These are phyloP conservation scores for Linum tenue DNA, from an alignment of 345 rosid genomes.

Conservation along the genomic window DNA sequence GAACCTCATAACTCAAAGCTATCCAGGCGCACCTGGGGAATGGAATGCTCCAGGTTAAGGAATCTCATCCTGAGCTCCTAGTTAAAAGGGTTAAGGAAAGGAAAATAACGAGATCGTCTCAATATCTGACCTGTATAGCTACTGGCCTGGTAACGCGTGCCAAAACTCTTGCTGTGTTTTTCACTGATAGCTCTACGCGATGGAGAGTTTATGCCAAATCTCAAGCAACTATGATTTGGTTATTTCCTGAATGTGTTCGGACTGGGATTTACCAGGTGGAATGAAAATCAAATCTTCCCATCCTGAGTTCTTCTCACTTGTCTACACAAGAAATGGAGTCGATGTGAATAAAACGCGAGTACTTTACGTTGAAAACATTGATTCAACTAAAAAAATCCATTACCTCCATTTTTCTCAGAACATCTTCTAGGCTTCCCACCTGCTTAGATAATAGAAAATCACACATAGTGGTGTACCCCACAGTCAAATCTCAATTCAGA, in stretches of 20 bases:
- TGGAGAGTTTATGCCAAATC: slow-evolving; percentile 4
- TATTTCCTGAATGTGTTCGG: slow-evolving; percentile 78
- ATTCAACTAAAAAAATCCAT: background rate
- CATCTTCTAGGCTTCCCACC: slow-evolving; percentile 96
- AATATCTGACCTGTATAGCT: slow-evolving; percentile 12
- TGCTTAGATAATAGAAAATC: slow-evolving; percentile 23
- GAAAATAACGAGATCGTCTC: slow-evolving; percentile 5
- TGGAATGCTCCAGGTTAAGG: background rate
- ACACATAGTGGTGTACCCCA: background rate
- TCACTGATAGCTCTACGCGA: slow-evolving; percentile 4
- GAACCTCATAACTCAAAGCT: slow-evolving; percentile 7
- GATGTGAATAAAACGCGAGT: background rate
- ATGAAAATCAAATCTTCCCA: slow-evolving; percentile 94
- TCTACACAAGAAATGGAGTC: slow-evolving; percentile 29
- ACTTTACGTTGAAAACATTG: background rate
- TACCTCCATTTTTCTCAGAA: slow-evolving; percentile 92
- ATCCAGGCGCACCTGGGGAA: slow-evolving; percentile 13
- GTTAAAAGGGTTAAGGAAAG: background rate
- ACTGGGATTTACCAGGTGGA: slow-evolving; percentile 87
- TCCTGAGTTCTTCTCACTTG: slow-evolving; percentile 75
- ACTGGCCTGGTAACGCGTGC: slow-evolving; percentile 1
- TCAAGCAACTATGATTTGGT: slow-evolving; percentile 23
- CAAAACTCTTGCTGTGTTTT: slow-evolving; percentile 11
- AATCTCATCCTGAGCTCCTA: background rate
- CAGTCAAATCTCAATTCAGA: background rate